Evolutionary conservation across 2,329 filamentous ascomycete species (phyloP), one percentile per base, ranked within the genome.

Genomic region (Arthroderma sp.): DNA sequence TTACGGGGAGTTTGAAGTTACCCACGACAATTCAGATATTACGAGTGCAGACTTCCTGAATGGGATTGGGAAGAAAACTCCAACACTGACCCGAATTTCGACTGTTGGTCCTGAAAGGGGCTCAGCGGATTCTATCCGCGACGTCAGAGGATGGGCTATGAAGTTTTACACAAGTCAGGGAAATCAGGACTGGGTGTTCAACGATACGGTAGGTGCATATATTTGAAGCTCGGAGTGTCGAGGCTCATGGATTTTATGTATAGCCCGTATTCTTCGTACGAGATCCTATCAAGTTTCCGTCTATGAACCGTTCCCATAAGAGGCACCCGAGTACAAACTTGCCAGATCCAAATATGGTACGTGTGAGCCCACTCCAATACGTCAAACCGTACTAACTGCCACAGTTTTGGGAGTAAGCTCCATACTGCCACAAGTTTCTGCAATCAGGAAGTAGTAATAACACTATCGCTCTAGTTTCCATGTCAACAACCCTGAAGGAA

Each of bases 131-230:
- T 80, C 79, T 0, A 80, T 73, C 5, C 73, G 83, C 32, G 82
- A 86, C 65, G 79, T 85, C 0, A 81, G 82, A 49, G 82, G 82
- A 1, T 85, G 85, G 53, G 81, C 82, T 2, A 74, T 70, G 41
- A 71, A 73, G 45, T 80, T 82, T 53, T 85, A 84, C 54, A 85
- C 81, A 0, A 78, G 83, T 34, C 79, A 83, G 53, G 81, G 81
- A 28, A 85, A 85, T 58, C 80, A 64, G n/a, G 63, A 42, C 30
- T 42, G 38, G 44, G 43, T 45, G 2, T 45, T 45, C 39, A 46
- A 42, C 33, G 36, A 46, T 39, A 42, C 44, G 10, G 62, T 62
- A 54, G 36, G 54, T 45, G 29, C n/a, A 33, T 11, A 27, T 40
- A 5, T 15, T 5, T 7, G 10, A 22, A 10, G 8, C 29, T 28